Evolutionary conservation across 2,329 filamentous ascomycete genomes (phyloP), one percentile per base, ranked within the genome.

Genomic region (Sclerotinia trifoliorum): DNA sequence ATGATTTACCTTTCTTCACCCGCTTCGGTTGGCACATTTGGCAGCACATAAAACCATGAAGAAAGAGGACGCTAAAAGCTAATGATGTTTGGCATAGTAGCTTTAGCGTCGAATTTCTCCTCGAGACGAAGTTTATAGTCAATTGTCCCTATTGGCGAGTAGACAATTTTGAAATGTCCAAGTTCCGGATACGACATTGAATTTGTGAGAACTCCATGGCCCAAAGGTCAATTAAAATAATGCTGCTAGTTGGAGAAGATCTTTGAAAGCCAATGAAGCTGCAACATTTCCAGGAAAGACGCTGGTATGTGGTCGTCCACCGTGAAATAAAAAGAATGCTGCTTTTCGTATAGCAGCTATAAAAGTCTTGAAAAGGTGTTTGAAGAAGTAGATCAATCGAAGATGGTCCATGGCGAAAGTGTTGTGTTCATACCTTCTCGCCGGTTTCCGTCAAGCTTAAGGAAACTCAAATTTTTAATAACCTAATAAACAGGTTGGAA

Each of bases 1-100:
- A 0, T 11, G 11, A 13, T 29, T 52, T 8, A 0, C 2, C 6
- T 19, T 11, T 0, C 3, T 4, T 10, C 5, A 2, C 0, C 0
- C 5, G 19, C 6, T 19, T 35, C 11, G 19, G 17, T n/a, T 35
- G 35, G 32, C 32, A 35, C 7, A 35, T 35, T 8, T 24, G 44
- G 46, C 2, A 39, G 17, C 17, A 35, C 58, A 26, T 62, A 21
- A 7, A 62, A 21, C 44, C 44, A 62, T 26, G 58, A 51, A 8
- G 6, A 13, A 26, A 4, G 7, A 35, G 8, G 46, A 3, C 13
- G 58, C 15, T 44, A 46, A 19, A 39, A 49, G 1, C 10, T 49
- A 1, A 6, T 46, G 3, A 26, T 32, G 1, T 6, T 21, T 7
- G 21, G 3, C 8, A 5, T 39, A 2, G 0, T 3, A 7, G 5